phyloP scores from a whole-genome alignment of 2,329 filamentous ascomycete genomes.

The Onygenales sp. region DNA sequence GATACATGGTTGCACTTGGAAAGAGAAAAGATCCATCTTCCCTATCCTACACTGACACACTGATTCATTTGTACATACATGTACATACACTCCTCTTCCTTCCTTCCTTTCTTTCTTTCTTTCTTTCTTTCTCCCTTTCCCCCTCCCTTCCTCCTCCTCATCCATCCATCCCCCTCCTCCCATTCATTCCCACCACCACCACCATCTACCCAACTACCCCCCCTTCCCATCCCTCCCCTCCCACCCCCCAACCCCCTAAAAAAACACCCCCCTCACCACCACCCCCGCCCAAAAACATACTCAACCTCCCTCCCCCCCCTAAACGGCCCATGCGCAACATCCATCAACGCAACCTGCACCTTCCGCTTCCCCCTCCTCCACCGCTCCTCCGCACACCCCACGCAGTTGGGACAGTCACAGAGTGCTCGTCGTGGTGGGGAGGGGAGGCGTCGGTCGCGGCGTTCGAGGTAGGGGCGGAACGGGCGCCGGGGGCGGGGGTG shows the following conservation, averaged over 20 bases:
- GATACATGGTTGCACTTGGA: too few species aligned
- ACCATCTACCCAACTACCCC: background rate
- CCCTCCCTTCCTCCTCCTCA: background rate
- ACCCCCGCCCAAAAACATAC: background rate
- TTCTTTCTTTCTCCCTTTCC: background rate
- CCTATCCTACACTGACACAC: too few species aligned
- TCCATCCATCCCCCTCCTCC: background rate
- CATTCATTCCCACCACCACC: background rate
- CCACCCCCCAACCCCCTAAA: background rate
- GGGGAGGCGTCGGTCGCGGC: background rate
- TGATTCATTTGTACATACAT: too few species aligned
- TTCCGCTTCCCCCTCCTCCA: background rate
- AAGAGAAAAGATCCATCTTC: too few species aligned
- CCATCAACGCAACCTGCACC: background rate
- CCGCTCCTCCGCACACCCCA: background rate
- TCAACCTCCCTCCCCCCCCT: conserved; percentile 7
- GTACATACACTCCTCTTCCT: background rate
- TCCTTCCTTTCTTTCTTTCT: background rate
- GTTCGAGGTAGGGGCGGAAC: background rate
- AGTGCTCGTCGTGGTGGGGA: background rate
- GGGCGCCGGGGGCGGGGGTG: background rate
- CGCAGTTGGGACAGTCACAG: background rate
- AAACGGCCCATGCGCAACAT: conserved; percentile 8
- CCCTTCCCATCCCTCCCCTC: background rate
- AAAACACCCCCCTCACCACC: background rate